phyloP scores from a whole-genome alignment of 2,329 filamentous ascomycete genomes.

The Cladosporium velox region DNA sequence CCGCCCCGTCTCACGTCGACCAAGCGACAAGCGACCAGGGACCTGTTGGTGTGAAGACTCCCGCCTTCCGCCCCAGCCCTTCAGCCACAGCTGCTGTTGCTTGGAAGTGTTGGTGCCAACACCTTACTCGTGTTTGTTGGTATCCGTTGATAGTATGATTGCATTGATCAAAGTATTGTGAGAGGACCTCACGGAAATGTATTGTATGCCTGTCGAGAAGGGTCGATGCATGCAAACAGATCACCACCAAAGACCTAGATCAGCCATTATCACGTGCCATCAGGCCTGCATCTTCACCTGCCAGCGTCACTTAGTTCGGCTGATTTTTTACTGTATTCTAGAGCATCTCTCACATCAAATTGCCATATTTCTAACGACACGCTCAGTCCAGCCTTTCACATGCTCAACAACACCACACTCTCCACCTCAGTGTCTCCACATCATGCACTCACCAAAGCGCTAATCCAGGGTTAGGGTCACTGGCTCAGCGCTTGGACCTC shows the following conservation, averaged over 20 bases:
- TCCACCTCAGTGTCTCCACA: background rate
- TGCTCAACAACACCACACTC: background rate
- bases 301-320: background rate
- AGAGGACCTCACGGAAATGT: background rate
- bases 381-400: background rate
- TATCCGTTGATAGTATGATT: background rate
- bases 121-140: background rate
- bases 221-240: background rate
- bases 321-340: background rate
- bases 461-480: background rate
- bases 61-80: background rate
- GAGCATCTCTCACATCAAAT: background rate
- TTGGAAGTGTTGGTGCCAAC: background rate
- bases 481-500: background rate
- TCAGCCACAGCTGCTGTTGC: slow-evolving; percentile 1
- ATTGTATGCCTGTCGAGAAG: background rate
- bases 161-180: background rate
- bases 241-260: too few relatives aligned
- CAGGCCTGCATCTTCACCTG: too few relatives aligned
- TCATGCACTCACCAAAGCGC: background rate
- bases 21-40: background rate
- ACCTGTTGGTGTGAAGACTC: slow-evolving; percentile 3
- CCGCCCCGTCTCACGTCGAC: slow-evolving; percentile 6
- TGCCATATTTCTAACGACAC: too few relatives aligned
- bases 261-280: background rate